Evolutionary conservation across 2,329 filamentous ascomycete species (phyloP).

Genomic region (Penicillium thymicola): DNA sequence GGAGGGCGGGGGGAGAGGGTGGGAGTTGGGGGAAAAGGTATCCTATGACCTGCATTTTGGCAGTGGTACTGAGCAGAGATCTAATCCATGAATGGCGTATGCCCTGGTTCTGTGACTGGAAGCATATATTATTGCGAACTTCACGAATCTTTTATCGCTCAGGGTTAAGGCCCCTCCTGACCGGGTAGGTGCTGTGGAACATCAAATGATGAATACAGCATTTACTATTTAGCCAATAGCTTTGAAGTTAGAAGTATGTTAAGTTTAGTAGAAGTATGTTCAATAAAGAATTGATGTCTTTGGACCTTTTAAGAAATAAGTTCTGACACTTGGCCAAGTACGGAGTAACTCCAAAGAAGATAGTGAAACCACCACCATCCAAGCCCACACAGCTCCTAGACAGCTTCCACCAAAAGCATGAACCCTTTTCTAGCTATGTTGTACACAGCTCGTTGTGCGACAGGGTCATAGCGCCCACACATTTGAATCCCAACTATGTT

Average conservation of each 20-base stretch:
- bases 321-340: not conserved
- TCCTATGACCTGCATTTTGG: slow-evolving; percentile 13
- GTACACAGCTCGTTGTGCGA: not conserved
- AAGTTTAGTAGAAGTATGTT: not conserved
- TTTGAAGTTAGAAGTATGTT: not conserved
- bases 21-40: not conserved
- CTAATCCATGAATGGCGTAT: not conserved
- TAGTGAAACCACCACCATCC: not conserved
- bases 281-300: not conserved
- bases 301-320: not conserved
- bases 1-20: too few species aligned
- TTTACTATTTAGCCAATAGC: not conserved
- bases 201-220: not conserved
- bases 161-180: not conserved
- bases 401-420: not conserved
- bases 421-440: not conserved
- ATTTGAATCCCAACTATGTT: not conserved
- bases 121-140: not conserved
- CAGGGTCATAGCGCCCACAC: not conserved
- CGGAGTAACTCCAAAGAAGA: not conserved
- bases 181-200: not conserved
- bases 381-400: not conserved
- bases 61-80: slow-evolving; percentile 5
- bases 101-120: not conserved
- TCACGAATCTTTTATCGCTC: not conserved